These are phyloP conservation scores for Oryza glumipatula DNA, from an alignment of 176 grass and related monocot genomes.

Conservation along the genomic window DNA sequence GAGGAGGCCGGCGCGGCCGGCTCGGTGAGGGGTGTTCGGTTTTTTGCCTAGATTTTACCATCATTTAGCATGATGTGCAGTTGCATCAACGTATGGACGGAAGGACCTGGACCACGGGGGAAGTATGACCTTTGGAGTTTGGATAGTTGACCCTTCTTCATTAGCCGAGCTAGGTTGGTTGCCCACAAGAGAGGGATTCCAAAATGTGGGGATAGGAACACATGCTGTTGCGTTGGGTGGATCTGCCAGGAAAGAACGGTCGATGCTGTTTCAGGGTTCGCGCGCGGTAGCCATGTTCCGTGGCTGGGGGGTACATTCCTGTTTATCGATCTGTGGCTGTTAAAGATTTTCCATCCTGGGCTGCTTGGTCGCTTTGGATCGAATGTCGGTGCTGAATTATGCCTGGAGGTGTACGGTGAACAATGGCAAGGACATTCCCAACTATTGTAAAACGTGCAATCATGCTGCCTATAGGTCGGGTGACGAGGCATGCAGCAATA, in stretches of 20 bases:
- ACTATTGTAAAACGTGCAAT: background rate
- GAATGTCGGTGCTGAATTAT: background rate
- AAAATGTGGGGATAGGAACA: constrained; percentile 28
- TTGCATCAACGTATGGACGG: constrained; percentile 33
- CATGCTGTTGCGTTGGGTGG: background rate
- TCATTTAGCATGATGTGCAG: background rate
- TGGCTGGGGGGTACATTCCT: background rate
- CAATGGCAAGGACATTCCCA: background rate
- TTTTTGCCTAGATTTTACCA: background rate
- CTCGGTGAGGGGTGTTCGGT: background rate
- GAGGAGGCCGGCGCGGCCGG: background rate
- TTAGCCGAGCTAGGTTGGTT: background rate
- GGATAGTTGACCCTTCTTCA: constrained; percentile 26
- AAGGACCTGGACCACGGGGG: background rate
- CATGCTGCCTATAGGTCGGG: background rate
- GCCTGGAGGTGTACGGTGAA: background rate
- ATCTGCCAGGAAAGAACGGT: background rate
- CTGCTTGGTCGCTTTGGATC: background rate
- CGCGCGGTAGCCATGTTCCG: background rate
- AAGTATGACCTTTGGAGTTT: background rate
- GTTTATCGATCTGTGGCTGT: background rate
- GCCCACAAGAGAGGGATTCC: constrained; percentile 15
- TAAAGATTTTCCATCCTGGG: background rate
- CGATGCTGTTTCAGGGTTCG: background rate
- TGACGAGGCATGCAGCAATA: background rate